A percentile compares a stretch with the other conserved stretches of the same genome.
phyloP scores from a whole-genome alignment of 805 yeast species.

The Citeromyces matritensis region DNA sequence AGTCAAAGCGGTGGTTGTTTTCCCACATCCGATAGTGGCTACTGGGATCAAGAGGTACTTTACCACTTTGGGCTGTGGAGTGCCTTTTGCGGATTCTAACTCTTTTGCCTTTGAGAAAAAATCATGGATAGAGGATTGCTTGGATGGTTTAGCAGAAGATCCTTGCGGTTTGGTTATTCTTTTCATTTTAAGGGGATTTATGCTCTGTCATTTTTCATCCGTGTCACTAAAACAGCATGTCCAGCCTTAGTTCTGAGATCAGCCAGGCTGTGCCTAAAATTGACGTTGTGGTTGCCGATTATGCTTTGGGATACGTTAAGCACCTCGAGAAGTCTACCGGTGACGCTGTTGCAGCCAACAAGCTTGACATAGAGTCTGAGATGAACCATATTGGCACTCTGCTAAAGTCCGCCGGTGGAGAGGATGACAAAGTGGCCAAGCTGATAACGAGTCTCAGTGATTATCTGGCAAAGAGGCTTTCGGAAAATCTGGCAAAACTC shows the following conservation, averaged over 20 bases:
- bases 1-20: conserved; percentile 66
- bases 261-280: conserved; percentile 79
- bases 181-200: not conserved
- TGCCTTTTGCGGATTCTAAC: not conserved
- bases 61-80: too few relatives aligned
- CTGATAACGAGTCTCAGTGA: conserved; percentile 31
- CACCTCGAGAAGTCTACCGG: conserved; percentile 67
- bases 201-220: not conserved
- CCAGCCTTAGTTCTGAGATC: conserved; percentile 32
- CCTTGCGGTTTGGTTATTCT: not conserved
- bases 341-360: conserved; percentile 71
- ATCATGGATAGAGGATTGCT: not conserved
- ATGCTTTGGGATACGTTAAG: conserved; percentile 82
- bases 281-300: conserved; percentile 78
- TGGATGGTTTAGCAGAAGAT: not conserved
- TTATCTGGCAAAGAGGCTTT: conserved; percentile 33
- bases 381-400: conserved; percentile 51
- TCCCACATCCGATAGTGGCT: conserved; percentile 91
- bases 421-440: conserved; percentile 31
- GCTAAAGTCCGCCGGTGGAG: conserved; percentile 76
- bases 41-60: conserved; percentile 66
- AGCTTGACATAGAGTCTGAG: conserved; percentile 52
- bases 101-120: not conserved
- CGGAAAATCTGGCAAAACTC: conserved; percentile 56
- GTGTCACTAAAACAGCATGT: conserved; percentile 8